Evolutionary conservation across 169 alveolate species (phyloP).

Genomic region (Ichthyophthirius multifiliis): DNA sequence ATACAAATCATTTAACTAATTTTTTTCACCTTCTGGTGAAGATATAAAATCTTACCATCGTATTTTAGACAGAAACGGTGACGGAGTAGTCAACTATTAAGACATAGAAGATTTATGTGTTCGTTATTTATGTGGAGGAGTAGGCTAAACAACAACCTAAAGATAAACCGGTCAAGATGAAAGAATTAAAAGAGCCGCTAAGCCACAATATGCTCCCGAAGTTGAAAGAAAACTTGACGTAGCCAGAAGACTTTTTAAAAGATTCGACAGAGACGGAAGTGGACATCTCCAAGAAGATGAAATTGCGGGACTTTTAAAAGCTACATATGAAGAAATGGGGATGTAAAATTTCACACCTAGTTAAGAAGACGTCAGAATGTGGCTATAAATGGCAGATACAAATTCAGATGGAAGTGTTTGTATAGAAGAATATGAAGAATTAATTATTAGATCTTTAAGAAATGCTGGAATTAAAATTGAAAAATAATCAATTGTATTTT

Average conservation of each 20-base stretch:
- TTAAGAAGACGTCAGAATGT: conserved; percentile 23
- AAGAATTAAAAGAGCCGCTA: background rate
- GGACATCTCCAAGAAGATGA: conserved; percentile 21
- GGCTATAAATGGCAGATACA: conserved; percentile 30
- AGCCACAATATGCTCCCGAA: background rate
- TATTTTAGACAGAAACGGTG: conserved; percentile 45
- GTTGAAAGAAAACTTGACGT: conserved; percentile 18
- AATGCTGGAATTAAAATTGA: conserved; percentile 14
- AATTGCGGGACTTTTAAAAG: conserved; percentile 4
- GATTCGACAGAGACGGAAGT: conserved; percentile 28
- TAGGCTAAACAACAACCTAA: background rate
- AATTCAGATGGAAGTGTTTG: conserved; percentile 28
- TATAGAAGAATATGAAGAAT: conserved; percentile 21
- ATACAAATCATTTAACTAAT: conserved; percentile 36
- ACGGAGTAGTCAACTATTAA: conserved; percentile 37
- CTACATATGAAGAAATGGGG: conserved; percentile 27
- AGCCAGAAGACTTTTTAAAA: conserved; percentile 33
- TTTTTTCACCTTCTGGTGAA: conserved; percentile 30
- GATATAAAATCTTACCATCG: conserved; percentile 34
- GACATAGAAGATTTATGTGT: conserved; percentile 42
- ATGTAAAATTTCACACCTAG: conserved; percentile 31
- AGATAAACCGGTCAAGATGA: background rate
- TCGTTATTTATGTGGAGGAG: conserved; percentile 23
- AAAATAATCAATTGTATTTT: background rate
- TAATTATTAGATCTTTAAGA: conserved; percentile 15